Evolutionary conservation across 768 basidiomycete species (phyloP), one percentile per base, ranked within the genome.

Genomic region (Boletus subparvulus): DNA sequence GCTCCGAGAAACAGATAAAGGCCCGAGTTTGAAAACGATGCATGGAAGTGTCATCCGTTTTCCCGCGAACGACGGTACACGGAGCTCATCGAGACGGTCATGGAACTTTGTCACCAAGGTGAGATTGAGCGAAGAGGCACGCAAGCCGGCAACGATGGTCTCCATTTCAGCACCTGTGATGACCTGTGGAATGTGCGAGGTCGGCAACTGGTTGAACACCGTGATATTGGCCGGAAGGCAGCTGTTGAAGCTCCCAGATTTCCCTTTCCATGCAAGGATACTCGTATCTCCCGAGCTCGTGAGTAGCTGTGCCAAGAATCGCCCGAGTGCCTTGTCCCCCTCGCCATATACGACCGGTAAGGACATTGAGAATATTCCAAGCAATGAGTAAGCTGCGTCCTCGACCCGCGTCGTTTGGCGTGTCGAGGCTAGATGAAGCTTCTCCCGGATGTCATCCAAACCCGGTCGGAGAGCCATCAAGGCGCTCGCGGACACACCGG

Each of bases 361-460:
- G 17, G 37, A 39, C 37, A 39, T 39, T 6, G 16, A 39, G 17
- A 39, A 39, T 39, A 39, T 39, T 17, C 37, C 37, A 9, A 39
- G 37, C 6, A 39, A 17, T 8, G 37, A 39, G 17, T 39, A 39
- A 17, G 37, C 37, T 17, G 6, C 37, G 13, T 39, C 37, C 16
- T 17, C 37, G 37, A 39, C 37, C 17, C 37, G 33, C 3, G 56
- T 58, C 16, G 56, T 58, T 11, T 55, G 7, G 1, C 56, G 60
- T 30, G 16, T 19, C 4, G 60, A 58, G 12, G 56, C 48, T 1
- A 50, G 26, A 17, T n/a, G 37, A 16, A 39, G 37, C 37, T 39
- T 39, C 17, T 39, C 37, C 6, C 37, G 37, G 16, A 39, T 17
- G 8, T 39, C 37, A 17, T n/a, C 37, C 37, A 17, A 13, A 17